Conservation (phyloP, 169 alveolate species). For the Plasmodium ovale region DNA sequence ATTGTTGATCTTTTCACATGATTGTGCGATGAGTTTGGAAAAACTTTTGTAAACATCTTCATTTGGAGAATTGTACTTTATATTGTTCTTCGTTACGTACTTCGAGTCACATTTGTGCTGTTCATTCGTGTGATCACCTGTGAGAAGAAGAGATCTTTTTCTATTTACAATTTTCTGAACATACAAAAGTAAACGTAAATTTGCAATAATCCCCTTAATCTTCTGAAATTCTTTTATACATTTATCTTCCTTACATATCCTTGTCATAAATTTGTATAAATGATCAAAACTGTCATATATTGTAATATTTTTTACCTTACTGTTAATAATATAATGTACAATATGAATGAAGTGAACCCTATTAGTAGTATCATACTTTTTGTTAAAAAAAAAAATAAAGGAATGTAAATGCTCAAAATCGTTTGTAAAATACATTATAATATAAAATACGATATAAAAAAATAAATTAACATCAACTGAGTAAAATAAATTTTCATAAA, state of each 20-base stretch:
- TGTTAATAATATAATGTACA: slow-evolving; percentile 13
- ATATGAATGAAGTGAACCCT: neutral
- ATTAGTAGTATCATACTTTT: neutral
- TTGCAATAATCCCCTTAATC: neutral
- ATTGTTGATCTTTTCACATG: slow-evolving; percentile 11
- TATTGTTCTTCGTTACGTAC: neutral
- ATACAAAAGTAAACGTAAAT: neutral
- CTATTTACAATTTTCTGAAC: slow-evolving; percentile 26
- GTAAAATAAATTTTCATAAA: slow-evolving; percentile 56
- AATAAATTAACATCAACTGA: slow-evolving; percentile 12
- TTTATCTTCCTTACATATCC: neutral
- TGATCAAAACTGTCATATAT: slow-evolving; percentile 33
- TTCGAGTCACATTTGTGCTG: no score
- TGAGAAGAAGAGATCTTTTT: no score
- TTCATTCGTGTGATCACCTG: no score
- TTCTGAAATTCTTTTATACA: neutral
- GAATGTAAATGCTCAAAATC: slow-evolving; percentile 24
- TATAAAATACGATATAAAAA: slow-evolving; percentile 53
- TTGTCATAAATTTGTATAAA: slow-evolving; percentile 31
- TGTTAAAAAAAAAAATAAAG: slow-evolving; percentile 16
- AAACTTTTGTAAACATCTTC: slow-evolving; percentile 50
- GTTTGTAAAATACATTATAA: slow-evolving; percentile 38
- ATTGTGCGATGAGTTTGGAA: slow-evolving; percentile 24
- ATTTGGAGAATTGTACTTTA: no score
- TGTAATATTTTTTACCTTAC: slow-evolving; percentile 29